These are phyloP conservation scores for Dryas drummondii DNA, from an alignment of 306 rosid genomes.

Conservation along the genomic window DNA sequence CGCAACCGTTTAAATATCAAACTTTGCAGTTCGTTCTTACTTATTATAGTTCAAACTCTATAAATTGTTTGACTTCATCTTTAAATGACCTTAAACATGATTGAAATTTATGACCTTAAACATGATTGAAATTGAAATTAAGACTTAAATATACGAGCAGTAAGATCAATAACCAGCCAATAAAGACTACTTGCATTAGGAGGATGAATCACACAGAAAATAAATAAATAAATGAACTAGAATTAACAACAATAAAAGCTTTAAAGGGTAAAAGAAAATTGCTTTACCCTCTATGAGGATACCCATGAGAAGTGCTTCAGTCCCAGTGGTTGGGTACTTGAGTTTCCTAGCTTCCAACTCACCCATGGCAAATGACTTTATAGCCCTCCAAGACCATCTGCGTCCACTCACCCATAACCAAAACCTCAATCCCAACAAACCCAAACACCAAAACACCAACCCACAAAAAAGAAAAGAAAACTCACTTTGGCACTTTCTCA, in stretches of 20 bases:
- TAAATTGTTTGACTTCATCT: neutral
- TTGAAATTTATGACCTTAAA: neutral
- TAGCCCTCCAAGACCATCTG: slow-evolving; percentile 81
- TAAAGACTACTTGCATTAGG: neutral
- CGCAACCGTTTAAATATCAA: neutral
- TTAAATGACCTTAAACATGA: neutral
- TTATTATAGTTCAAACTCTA: neutral
- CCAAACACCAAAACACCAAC: neutral
- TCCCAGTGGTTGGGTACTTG: slow-evolving; percentile 54
- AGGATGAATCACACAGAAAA: neutral
- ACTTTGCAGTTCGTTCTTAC: neutral
- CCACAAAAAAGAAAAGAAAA: slow-evolving; percentile 1
- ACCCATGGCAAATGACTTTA: slow-evolving; percentile 69
- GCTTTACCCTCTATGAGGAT: slow-evolving; percentile 62
- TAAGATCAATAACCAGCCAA: neutral
- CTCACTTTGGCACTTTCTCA: slow-evolving; percentile 60
- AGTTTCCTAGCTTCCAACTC: slow-evolving; percentile 76
- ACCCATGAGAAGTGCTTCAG: slow-evolving; percentile 79
- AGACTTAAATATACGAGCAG: neutral
- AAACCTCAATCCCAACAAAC: slow-evolving; percentile 21
- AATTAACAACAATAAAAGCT: neutral
- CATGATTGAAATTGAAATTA: neutral
- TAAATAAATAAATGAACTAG: neutral
- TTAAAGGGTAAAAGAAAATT: neutral
- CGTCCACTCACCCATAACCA: slow-evolving; percentile 13